Conservation (phyloP, 257 asterid species). For the Salvia hispanica region DNA sequence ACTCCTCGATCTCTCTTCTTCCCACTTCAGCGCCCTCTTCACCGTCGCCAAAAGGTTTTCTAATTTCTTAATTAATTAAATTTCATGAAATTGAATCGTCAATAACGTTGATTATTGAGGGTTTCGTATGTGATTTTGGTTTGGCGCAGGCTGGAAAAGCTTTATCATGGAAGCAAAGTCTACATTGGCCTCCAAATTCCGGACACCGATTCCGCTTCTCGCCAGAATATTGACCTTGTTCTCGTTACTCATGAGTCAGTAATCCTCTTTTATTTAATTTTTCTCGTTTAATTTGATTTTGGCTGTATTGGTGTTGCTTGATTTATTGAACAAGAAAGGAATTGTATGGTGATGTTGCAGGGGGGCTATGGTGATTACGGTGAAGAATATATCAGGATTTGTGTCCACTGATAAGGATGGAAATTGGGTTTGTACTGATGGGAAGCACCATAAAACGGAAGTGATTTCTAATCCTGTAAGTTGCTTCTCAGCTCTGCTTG, state of each 20-base stretch:
- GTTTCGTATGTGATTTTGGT: constrained; percentile 18
- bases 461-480: constrained; percentile 67
- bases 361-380: constrained; percentile 69
- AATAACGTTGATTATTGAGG: not conserved
- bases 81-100: not conserved
- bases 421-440: constrained; percentile 66
- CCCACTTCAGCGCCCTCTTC: constrained; percentile 63
- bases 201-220: constrained; percentile 81
- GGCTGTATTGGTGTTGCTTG: not conserved
- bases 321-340: constrained; percentile 11
- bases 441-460: constrained; percentile 48
- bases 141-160: constrained; percentile 60
- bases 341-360: constrained; percentile 41
- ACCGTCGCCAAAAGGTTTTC: constrained; percentile 61
- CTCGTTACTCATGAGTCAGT: constrained; percentile 76
- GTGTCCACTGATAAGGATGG: constrained; percentile 72
- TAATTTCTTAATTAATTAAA: not conserved
- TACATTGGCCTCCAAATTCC: constrained; percentile 84
- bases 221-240: constrained; percentile 74
- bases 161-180: constrained; percentile 67
- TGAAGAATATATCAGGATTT: constrained; percentile 62
- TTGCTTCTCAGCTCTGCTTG: constrained; percentile 25
- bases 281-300: not conserved
- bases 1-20: constrained; percentile 55
- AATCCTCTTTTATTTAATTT: not conserved